Percentiles rank a stretch among this genome's conserved stretches.
Conservation (phyloP, 1,139 yeast species). For the Torulaspora globosa region DNA sequence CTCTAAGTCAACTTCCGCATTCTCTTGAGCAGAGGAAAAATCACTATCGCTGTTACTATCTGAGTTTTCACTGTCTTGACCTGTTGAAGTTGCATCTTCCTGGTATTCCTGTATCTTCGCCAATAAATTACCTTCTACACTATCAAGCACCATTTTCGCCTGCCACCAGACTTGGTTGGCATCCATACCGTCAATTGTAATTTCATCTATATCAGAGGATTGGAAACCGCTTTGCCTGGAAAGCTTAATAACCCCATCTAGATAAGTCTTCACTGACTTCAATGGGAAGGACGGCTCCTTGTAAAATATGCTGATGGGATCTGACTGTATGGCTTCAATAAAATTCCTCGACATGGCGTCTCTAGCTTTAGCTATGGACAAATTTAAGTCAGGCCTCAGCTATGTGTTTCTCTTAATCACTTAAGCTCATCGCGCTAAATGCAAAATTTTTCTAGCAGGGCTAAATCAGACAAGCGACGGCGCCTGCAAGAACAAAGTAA, state of each 20-base stretch:
- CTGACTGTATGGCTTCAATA: slow-evolving; percentile 17
- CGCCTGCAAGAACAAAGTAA: neutral
- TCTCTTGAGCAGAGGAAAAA: neutral
- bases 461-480: too few relatives aligned
- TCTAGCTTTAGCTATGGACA: neutral
- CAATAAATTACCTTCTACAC: slow-evolving; percentile 56
- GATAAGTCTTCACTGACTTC: slow-evolving; percentile 25
- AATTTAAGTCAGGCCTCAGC: too few relatives aligned
- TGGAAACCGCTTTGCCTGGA: slow-evolving; percentile 29
- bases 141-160: slow-evolving; percentile 75
- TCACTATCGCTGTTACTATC: slow-evolving; percentile 3
- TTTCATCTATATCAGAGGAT: slow-evolving; percentile 73
- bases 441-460: slow-evolving; percentile 2
- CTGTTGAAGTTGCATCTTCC: neutral
- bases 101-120: slow-evolving; percentile 42
- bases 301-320: slow-evolving; percentile 24
- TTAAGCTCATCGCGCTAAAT: slow-evolving; percentile 8
- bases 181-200: slow-evolving; percentile 81
- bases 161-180: slow-evolving; percentile 94
- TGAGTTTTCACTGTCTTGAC: slow-evolving; percentile 36
- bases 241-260: slow-evolving; percentile 31
- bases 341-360: slow-evolving; percentile 17
- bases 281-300: slow-evolving; percentile 21
- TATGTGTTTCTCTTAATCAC: neutral
- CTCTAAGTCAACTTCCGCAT: slow-evolving; percentile 25